Conservation (phyloP, 164 flowering plant species). For the Liquidambar formosana region DNA sequence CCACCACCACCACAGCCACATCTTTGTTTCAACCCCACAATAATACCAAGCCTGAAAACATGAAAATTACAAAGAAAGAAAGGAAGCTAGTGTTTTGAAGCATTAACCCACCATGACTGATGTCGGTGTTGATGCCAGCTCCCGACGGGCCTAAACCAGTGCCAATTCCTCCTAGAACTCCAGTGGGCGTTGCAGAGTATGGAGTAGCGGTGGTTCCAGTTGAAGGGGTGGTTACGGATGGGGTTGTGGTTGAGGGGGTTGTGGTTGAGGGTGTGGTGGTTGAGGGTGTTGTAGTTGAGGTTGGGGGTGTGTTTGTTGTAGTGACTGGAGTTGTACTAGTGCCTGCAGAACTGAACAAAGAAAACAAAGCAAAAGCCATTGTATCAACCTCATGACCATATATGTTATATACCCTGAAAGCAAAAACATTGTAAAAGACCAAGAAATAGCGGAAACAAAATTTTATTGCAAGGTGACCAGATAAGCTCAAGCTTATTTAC, state of each 20-base stretch:
- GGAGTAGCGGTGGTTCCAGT: constrained; percentile 19
- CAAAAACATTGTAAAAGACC: not conserved
- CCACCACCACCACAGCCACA: not conserved
- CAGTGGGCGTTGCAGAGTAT: constrained; percentile 17
- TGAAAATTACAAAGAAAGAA: not conserved
- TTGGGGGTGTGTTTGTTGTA: constrained; percentile 17
- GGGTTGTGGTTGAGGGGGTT: constrained; percentile 13
- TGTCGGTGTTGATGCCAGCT: constrained; percentile 32
- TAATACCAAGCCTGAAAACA: constrained; percentile 18
- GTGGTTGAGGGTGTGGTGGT: constrained; percentile 13
- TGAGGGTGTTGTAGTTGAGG: constrained; percentile 2
- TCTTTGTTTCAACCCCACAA: constrained; percentile 17
- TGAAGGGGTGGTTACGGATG: constrained; percentile 17
- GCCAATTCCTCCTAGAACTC: constrained; percentile 32
- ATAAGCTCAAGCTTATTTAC: not conserved
- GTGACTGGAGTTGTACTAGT: constrained; percentile 20
- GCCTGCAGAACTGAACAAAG: constrained; percentile 33
- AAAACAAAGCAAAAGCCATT: not conserved
- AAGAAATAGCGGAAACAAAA: not conserved
- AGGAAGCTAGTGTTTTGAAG: constrained; percentile 10
- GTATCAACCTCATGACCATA: not conserved
- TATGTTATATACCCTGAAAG: not conserved
- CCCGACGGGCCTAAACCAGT: constrained; percentile 38
- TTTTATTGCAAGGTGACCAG: not conserved
- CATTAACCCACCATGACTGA: constrained; percentile 12